phyloP scores from a whole-genome alignment of 2,329 filamentous ascomycete species.

The Hypoxylon sp. region DNA sequence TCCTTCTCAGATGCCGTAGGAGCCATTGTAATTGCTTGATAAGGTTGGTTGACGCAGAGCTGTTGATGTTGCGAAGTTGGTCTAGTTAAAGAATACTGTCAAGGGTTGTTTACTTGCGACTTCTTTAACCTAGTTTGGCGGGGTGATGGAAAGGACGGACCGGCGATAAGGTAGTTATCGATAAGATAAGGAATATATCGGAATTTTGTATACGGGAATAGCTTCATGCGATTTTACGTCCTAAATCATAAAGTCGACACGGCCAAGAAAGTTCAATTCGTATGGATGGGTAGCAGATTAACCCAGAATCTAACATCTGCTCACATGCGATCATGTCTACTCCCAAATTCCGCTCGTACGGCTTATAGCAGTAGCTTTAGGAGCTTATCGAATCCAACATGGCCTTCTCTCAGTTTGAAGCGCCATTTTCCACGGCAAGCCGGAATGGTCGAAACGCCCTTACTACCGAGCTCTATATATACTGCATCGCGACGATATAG shows the following conservation, averaged over 20 bases:
- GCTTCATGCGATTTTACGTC: conserved; percentile 16
- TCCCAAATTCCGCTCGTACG: conserved; percentile 29
- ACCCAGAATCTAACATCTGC: conserved; percentile 43
- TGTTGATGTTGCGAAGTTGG: background rate
- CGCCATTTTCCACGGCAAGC: conserved; percentile 1
- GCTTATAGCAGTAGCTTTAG: conserved; percentile 43
- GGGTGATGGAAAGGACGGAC: conserved; percentile 44
- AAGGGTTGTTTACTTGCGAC: conserved; percentile 50
- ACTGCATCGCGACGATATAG: conserved; percentile 40
- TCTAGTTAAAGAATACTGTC: conserved; percentile 10
- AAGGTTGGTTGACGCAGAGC: background rate
- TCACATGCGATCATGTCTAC: conserved; percentile 53
- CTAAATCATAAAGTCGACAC: conserved; percentile 18
- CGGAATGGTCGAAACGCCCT: background rate
- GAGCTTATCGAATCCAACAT: conserved; percentile 28
- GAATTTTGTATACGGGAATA: conserved; percentile 34
- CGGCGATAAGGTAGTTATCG: conserved; percentile 22
- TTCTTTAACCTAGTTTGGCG: conserved; percentile 48
- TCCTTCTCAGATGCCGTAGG: conserved; percentile 64
- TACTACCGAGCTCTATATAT: background rate
- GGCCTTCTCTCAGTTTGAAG: conserved; percentile 17
- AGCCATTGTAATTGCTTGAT: conserved; percentile 47
- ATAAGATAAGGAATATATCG: conserved; percentile 18
- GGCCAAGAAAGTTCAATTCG: conserved; percentile 37
- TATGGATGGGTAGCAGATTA: conserved; percentile 55